Evolutionary conservation across 495 filamentous ascomycete genomes (phyloP).

Genomic region (Staphylotrichum tortipilum): DNA sequence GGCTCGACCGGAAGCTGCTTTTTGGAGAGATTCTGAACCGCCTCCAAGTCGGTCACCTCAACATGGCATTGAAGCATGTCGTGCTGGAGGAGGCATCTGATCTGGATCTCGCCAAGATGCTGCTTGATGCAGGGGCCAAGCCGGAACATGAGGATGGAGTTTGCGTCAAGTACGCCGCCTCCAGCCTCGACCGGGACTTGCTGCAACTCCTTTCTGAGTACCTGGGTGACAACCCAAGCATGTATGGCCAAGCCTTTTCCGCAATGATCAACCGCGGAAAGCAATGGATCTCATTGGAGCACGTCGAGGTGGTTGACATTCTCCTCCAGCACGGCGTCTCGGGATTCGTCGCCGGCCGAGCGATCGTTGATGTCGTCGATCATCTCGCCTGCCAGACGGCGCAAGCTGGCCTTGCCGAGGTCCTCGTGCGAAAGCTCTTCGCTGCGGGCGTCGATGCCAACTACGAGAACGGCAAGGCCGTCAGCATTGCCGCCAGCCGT

Average conservation of each 20-base stretch:
- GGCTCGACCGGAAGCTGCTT: conserved; percentile 6
- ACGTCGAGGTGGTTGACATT: conserved; percentile 28
- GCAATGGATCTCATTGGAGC: conserved; percentile 26
- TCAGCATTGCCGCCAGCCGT: conserved; percentile 30
- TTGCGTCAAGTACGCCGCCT: conserved; percentile 25
- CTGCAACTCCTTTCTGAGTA: conserved; percentile 16
- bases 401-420: conserved; percentile 20
- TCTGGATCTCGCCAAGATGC: conserved; percentile 10
- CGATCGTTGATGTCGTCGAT: conserved; percentile 32
- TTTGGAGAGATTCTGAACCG: conserved; percentile 13
- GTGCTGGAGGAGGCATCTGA: conserved; percentile 18
- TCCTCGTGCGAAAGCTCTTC: conserved; percentile 29
- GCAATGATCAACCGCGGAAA: conserved; percentile 15
- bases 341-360: conserved; percentile 23
- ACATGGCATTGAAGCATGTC: conserved; percentile 20
- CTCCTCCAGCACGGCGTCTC: conserved; percentile 32
- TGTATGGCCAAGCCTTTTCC: conserved; percentile 18
- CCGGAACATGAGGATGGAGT: conserved; percentile 20
- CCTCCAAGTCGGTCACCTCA: conserved; percentile 23
- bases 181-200: conserved; percentile 14
- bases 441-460: conserved; percentile 32
- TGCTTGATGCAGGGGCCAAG: conserved; percentile 22
- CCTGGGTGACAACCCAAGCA: conserved; percentile 1
- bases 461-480: conserved; percentile 33
- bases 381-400: conserved; percentile 21